Base-by-base conservation (phyloP, 805 yeast genomes). In the Metschnikowia cubensis region DNA sequence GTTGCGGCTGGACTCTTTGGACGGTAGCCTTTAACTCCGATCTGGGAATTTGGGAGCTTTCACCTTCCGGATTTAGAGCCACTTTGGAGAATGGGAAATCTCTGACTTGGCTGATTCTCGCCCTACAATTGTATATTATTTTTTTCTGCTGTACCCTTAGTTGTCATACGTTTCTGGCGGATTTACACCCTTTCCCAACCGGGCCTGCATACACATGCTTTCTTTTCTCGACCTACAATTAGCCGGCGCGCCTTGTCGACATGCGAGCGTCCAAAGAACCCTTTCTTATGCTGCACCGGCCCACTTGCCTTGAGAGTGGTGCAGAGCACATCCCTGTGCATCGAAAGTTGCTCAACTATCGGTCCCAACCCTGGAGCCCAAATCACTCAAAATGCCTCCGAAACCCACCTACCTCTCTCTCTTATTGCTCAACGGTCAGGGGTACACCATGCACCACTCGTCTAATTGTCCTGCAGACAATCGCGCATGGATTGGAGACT, bases 241-340 rank as follows among this genome's bases (percentile, higher is more conserved):
- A 42, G 37, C 45, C 45, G 45, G 31, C 21, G 37, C 31, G 45
- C 45, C 45, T 42, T 42, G 31, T 29, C 45, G 45, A 42, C 31
- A 15, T 25, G 34, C 42, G 20, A 15, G 42, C 42, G 20, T 25
- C 34, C n/a, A 25, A 39, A 39, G 42, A 25, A 15, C 20, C 10
- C 34, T 4, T 25, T 13, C n/a, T 39, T 25, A 22, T 38, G 33
- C 42, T 20, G 22, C 35, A 6, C 33, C 17, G 29, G 14, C 39
- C 7, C 8, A 25, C 44, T 35, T 18, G 31, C 42, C 15, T n/a
- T 15, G 36, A 14, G 35, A 32, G 25, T 32, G n/a, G 25, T n/a
- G 4, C 29, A 8, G 29, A 25, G 29, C 29, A 25, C 29, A 25
- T 25, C 13, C 8, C 11, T 10, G 8, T 25, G 4, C 29, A 25